These are phyloP conservation scores for Cucurbita pepo DNA, from an alignment of 306 rosid genomes.

Conservation along the genomic window DNA sequence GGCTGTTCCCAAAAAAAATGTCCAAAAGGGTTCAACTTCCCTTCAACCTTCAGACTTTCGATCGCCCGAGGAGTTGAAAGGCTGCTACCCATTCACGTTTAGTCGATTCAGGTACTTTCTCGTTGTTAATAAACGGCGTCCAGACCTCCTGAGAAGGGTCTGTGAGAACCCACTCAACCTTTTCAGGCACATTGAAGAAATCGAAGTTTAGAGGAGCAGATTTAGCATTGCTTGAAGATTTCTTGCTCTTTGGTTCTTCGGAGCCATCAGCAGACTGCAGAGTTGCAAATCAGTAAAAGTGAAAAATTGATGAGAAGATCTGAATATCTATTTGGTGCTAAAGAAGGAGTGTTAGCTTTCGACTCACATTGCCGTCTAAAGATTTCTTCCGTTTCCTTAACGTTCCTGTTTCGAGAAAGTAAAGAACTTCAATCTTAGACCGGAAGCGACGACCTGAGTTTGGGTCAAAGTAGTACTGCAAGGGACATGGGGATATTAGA, in stretches of 20 bases:
- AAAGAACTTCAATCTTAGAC: constrained; percentile 39
- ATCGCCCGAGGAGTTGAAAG: constrained; percentile 11
- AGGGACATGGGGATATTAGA: constrained; percentile 1
- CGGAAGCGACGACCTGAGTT: constrained; percentile 33
- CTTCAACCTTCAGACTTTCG: background rate
- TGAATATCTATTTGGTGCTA: background rate
- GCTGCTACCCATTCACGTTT: constrained; percentile 33
- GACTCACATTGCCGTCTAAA: constrained; percentile 17
- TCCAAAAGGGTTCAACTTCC: background rate
- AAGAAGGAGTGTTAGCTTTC: background rate
- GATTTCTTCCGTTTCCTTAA: constrained; percentile 15
- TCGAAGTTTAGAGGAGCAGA: constrained; percentile 19
- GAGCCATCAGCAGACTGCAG: constrained; percentile 12
- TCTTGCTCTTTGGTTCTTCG: constrained; percentile 17
- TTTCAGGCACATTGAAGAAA: constrained; percentile 26
- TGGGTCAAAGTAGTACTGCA: constrained; percentile 47
- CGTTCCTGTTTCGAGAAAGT: constrained; percentile 37
- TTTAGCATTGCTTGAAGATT: constrained; percentile 12
- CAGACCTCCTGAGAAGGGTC: constrained; percentile 22
- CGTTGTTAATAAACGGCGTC: constrained; percentile 27
- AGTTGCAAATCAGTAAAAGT: background rate
- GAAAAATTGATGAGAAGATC: background rate
- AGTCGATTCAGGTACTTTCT: constrained; percentile 18
- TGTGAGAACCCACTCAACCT: constrained; percentile 41
- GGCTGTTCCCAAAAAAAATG: background rate